Evolutionary conservation across 805 yeast species (phyloP), one percentile per base, ranked within the genome.

Genomic region (Lipomyces sp.): DNA sequence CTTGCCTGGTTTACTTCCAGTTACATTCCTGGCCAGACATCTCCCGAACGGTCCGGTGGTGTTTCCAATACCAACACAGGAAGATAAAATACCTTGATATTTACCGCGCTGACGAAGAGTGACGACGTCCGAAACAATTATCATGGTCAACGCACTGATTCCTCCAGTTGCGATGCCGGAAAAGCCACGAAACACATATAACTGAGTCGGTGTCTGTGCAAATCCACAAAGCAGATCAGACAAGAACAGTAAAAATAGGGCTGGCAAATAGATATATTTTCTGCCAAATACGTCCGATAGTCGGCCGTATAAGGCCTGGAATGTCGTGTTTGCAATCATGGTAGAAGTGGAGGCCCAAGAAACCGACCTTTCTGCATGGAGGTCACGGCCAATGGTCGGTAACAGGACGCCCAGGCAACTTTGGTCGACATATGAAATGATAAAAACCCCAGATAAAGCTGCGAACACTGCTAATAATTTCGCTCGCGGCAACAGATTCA

Each of bases 271-370:
- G 8, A 84, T 79, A 55, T 72, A 69, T 74, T 76, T 75, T 50
- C 84, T 72, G 59, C 81, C 79, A 71, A 76, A 75, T 30, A 90
- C 84, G 70, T 90, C 94, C 54, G 89, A 84, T 50, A 88, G 78
- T 63, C 88, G 84, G 3, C 94, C 95, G 64, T 86, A 87, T 33
- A 90, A 75, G 0, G 92, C 93, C 76, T 89, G 93, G 75, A 88
- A 87, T 1, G 90, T 90, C 2, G 90, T 84, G 67, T 85, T 86
- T 1, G 93, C 87, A 35, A 90, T 77, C 39, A 90, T 78, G 63
- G 88, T 86, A 0, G 90, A 84, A 0, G 92, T 86, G 2, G 92
- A 92, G 2, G 89, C 88, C 93, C 94, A 89, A 2, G 86, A 77
- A 4, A 85, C 78, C 13, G 81, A 72, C n/a, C 80, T 80, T 48